Evolutionary conservation across 2,329 filamentous ascomycete genomes (phyloP).

Genomic region (Sporothrix curviconia): DNA sequence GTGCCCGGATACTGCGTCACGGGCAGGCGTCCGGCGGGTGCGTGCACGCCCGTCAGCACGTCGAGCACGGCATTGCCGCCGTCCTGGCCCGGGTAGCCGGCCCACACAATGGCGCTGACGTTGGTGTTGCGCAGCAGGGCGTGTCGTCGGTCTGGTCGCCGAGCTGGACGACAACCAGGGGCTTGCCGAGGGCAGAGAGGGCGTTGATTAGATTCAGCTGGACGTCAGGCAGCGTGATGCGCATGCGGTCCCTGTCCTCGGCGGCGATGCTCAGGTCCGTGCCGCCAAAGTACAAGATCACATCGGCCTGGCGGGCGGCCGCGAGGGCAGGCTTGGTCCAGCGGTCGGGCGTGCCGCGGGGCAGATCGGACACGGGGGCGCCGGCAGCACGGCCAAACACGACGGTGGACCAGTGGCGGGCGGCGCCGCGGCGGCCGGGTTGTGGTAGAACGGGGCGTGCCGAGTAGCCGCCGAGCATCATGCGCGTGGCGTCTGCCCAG

Average conservation of each 20-base stretch:
- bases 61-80: conserved; percentile 50
- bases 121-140: conserved; percentile 40
- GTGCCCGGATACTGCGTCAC: conserved; percentile 49
- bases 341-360: background rate
- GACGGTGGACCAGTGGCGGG: conserved; percentile 22
- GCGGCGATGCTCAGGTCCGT: conserved; percentile 46
- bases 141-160: conserved; percentile 47
- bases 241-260: conserved; percentile 45
- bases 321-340: conserved; percentile 27
- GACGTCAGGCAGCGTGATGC: conserved; percentile 44
- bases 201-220: conserved; percentile 46
- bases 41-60: conserved; percentile 42
- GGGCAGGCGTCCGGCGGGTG: conserved; percentile 49
- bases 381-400: background rate
- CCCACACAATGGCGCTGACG: conserved; percentile 49
- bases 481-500: conserved; percentile 46
- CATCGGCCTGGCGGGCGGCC: conserved; percentile 39
- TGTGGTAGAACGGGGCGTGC: conserved; percentile 49
- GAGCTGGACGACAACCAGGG: conserved; percentile 44
- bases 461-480: conserved; percentile 54
- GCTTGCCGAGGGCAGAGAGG: conserved; percentile 39
- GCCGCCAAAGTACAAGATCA: conserved; percentile 51
- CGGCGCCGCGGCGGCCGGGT: conserved; percentile 46
- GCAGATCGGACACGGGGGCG: background rate
- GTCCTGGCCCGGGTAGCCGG: conserved; percentile 53